Conservation (phyloP, 2,329 filamentous ascomycete species). For the Keithomyces neogunnii region DNA sequence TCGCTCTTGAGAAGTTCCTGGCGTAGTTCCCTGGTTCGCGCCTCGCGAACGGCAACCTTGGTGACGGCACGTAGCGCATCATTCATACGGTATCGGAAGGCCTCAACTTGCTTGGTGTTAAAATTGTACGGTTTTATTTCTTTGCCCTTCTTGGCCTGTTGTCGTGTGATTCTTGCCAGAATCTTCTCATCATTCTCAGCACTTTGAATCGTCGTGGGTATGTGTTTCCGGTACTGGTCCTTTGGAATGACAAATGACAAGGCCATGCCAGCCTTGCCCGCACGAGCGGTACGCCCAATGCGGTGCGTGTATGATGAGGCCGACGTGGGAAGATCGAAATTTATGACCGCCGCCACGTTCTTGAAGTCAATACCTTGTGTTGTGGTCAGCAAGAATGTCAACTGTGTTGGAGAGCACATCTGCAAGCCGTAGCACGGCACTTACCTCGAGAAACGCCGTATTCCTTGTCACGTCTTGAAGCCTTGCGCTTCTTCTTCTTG, state of each 20-base stretch:
- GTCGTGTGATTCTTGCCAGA: constrained; percentile 67
- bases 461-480: constrained; percentile 64
- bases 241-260: constrained; percentile 89
- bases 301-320: constrained; percentile 95
- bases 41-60: constrained; percentile 80
- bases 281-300: constrained; percentile 86
- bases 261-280: constrained; percentile 86
- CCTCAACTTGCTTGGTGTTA: constrained; percentile 88
- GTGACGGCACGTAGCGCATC: constrained; percentile 89
- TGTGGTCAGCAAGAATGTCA: neutral
- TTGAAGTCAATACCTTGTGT: constrained; percentile 71
- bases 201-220: constrained; percentile 68
- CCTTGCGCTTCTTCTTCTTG: constrained; percentile 31
- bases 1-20: constrained; percentile 89
- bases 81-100: constrained; percentile 89
- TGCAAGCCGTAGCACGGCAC: neutral
- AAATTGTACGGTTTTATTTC: constrained; percentile 88
- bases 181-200: constrained; percentile 80
- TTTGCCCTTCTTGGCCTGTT: constrained; percentile 70
- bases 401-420: neutral
- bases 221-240: constrained; percentile 79
- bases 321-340: constrained; percentile 87
- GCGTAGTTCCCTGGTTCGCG: constrained; percentile 76
- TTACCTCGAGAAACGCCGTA: constrained; percentile 84
- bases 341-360: constrained; percentile 88